Base-by-base conservation (phyloP, 352 stramenopile species). In the Phytopythium litorale region DNA sequence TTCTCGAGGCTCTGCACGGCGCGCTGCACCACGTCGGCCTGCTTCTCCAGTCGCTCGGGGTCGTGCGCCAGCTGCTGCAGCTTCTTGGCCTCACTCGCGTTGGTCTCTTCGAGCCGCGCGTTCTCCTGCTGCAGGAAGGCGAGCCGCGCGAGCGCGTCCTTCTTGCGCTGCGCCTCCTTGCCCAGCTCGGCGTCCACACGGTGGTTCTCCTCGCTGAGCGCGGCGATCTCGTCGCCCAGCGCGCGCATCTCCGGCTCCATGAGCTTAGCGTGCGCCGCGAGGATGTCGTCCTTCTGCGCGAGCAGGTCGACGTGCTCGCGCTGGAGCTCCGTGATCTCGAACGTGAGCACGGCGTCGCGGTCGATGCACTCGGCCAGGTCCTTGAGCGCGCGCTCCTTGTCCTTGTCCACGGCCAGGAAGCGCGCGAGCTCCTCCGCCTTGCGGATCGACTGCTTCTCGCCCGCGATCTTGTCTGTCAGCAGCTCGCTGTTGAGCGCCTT, bases 311-410 rank as follows among this genome's bases (percentile, higher is more conserved):
- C 84, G 51, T 87, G 77, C 63, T 94, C 85, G 37, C 82, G 81
- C 69, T 97, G 84, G 13, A 96, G 66, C 66, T 97, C 89, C 0
- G 81, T 91, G 58, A 96, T 79, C 67, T 97, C 89, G 50, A 96
- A 95, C 33, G 84, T 87, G 21, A 96, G 68, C 38, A 93, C 78
- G 12, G 87, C 82, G 63, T 97, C 86, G 18, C 86, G 79, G 60
- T 92, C 83, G 9, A 92, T 74, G 37, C 72, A 87, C 58, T 94
- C 83, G 16, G 79, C 79, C 30, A 94, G 61, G 48, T 94, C 82
- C 60, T 92, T 93, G 5, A 89, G 46, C 15, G 87, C 84, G 16
- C 78, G 78, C 3, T 95, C 88, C 56, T 91, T 89, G 13, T 94
- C 82, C 33, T 89, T 89, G 49, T 96, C 84, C 7, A 96, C 67